Evolutionary conservation across 768 basidiomycete genomes (phyloP).

Genomic region (Russula earlei): DNA sequence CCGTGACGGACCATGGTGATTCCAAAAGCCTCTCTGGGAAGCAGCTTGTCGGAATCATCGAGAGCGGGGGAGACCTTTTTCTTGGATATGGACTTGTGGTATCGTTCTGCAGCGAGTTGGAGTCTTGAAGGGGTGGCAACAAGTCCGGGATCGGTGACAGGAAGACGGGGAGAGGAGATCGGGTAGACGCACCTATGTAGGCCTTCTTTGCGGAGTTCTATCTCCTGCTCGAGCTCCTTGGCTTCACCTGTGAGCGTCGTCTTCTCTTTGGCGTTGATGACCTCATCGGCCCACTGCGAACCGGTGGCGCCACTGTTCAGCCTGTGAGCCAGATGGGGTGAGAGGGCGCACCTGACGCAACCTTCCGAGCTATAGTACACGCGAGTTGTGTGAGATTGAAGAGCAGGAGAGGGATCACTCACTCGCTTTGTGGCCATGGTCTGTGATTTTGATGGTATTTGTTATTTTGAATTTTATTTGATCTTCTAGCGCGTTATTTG

Average conservation of each 20-base stretch:
- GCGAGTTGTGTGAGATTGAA: background rate
- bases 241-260: constrained; percentile 71
- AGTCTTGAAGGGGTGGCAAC: background rate
- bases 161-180: background rate
- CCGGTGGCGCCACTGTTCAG: constrained; percentile 4
- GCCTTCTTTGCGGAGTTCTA: constrained; percentile 71
- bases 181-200: constrained; percentile 48
- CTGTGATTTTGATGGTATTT: background rate
- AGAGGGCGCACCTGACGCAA: constrained; percentile 61
- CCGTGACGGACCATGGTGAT: constrained; percentile 36
- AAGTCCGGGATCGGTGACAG: background rate
- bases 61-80: constrained; percentile 29
- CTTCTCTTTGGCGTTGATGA: constrained; percentile 78
- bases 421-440: constrained; percentile 15
- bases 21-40: constrained; percentile 34
- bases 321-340: background rate
- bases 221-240: constrained; percentile 70
- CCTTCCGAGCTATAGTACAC: constrained; percentile 58
- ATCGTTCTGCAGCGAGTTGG: constrained; percentile 17
- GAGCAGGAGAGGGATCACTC: background rate
- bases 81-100: constrained; percentile 18
- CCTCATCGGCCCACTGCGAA: constrained; percentile 78
- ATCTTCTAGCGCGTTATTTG: constrained; percentile 11
- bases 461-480: background rate
- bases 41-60: constrained; percentile 29